Evolutionary conservation across 495 filamentous ascomycete species (phyloP).

Genomic region (Penicillium coffeae): DNA sequence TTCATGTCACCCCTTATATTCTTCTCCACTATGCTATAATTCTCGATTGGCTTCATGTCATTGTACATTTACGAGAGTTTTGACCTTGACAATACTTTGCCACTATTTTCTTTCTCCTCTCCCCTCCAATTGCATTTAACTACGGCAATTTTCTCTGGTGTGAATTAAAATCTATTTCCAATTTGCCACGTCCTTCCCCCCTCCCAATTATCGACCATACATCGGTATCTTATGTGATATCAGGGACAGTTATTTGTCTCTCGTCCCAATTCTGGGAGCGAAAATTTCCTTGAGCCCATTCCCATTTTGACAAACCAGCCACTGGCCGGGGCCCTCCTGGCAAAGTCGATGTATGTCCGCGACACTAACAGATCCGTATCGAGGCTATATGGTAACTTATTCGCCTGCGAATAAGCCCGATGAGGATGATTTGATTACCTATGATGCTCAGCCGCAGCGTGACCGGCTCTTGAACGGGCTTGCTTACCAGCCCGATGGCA

Average conservation of each 20-base stretch:
- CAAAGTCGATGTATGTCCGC: constrained; percentile 42
- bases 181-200: not conserved
- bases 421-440: constrained; percentile 30
- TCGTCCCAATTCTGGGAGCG: not conserved
- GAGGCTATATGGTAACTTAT: constrained; percentile 38
- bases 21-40: not conserved
- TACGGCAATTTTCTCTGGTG: not conserved
- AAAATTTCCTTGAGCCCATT: not conserved
- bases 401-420: constrained; percentile 18
- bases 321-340: constrained; percentile 38
- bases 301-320: constrained; percentile 3
- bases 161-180: constrained; percentile 1
- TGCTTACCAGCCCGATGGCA: constrained; percentile 28
- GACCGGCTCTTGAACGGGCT: constrained; percentile 26
- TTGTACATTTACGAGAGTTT: constrained; percentile 5
- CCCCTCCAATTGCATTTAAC: not conserved
- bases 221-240: constrained; percentile 1
- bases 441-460: constrained; percentile 28
- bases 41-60: not conserved
- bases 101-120: not conserved
- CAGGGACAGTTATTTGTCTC: not conserved
- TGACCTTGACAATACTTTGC: not conserved
- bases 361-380: constrained; percentile 41
- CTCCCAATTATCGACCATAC: not conserved
- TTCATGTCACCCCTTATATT: not conserved